Conservation (phyloP, 2,329 filamentous ascomycete genomes). For the Knufia fluminis region DNA sequence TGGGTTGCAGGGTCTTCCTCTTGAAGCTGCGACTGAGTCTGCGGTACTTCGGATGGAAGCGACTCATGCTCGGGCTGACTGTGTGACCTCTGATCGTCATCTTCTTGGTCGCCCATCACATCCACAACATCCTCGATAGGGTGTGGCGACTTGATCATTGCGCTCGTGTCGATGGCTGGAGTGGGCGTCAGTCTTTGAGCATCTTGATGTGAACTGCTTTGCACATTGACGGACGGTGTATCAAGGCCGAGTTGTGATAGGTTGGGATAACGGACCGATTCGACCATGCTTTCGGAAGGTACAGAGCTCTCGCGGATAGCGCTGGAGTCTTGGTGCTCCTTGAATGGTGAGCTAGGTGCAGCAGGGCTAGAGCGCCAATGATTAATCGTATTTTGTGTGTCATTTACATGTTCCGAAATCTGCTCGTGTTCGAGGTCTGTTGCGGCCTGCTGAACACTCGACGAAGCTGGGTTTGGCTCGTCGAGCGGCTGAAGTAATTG, state of each 20-base stretch:
- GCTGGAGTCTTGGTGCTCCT: background rate
- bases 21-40: slow-evolving; percentile 11
- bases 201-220: slow-evolving; percentile 22
- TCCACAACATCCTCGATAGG: background rate
- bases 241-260: slow-evolving; percentile 19
- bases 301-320: slow-evolving; percentile 9
- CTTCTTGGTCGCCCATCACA: slow-evolving; percentile 1
- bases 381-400: background rate
- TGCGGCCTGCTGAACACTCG: background rate
- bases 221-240: slow-evolving; percentile 10
- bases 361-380: slow-evolving; percentile 1
- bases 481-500: slow-evolving; percentile 23
- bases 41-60: slow-evolving; percentile 12
- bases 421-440: background rate
- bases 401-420: background rate
- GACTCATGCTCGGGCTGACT: background rate
- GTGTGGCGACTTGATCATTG: background rate
- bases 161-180: slow-evolving; percentile 9
- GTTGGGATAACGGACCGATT: slow-evolving; percentile 21
- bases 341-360: background rate
- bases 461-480: background rate
- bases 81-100: background rate
- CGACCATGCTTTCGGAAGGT: slow-evolving; percentile 16
- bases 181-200: slow-evolving; percentile 19
- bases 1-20: background rate